phyloP scores from a whole-genome alignment of 1,139 yeast species.

The Sugiyamaella grinbergsii region DNA sequence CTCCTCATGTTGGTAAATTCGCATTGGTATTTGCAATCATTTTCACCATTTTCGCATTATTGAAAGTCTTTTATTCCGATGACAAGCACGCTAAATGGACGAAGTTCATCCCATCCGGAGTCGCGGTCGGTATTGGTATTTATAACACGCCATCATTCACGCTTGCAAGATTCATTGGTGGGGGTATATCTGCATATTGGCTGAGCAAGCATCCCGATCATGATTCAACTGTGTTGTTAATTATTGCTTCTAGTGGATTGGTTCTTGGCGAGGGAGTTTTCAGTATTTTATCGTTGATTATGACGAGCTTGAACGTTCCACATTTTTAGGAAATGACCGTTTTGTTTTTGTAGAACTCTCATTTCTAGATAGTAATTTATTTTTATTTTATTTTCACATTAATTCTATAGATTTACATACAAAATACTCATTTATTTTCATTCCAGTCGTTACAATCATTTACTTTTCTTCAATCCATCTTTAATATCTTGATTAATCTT shows the following conservation, averaged over 20 bases:
- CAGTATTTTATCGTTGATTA: conserved; percentile 76
- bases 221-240: conserved; percentile 62
- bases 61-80: conserved; percentile 39
- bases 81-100: conserved; percentile 49
- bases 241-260: conserved; percentile 87
- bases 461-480: conserved; percentile 51
- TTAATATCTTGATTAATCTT: conserved; percentile 66
- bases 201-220: conserved; percentile 39
- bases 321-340: conserved; percentile 42
- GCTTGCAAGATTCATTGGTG: conserved; percentile 88
- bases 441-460: conserved; percentile 9
- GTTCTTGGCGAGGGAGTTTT: conserved; percentile 92
- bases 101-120: conserved; percentile 82
- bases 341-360: not conserved
- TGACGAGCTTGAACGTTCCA: conserved; percentile 63
- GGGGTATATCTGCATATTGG: conserved; percentile 56
- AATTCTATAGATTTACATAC: conserved; percentile 7
- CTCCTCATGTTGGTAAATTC: conserved; percentile 70
- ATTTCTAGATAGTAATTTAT: not conserved
- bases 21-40: conserved; percentile 66
- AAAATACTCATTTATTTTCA: conserved; percentile 1
- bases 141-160: conserved; percentile 94
- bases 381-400: not conserved
- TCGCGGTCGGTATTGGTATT: conserved; percentile 95
- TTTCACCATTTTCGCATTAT: conserved; percentile 68